Base-by-base conservation (phyloP, 192 early-diverging fungal genomes). In the Phlyctochytrium planicorne region DNA sequence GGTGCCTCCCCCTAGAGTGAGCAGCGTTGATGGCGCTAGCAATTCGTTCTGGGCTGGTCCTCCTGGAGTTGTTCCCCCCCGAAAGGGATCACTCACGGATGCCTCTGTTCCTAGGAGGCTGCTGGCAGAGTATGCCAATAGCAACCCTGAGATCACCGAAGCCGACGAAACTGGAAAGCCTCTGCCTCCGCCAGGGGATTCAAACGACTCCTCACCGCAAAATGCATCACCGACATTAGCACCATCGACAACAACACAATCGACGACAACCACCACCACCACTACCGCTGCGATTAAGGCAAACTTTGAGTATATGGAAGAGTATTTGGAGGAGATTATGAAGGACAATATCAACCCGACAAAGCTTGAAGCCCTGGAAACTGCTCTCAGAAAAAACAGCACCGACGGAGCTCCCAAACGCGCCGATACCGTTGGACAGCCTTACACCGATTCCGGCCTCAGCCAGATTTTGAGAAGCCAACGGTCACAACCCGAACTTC, bases 241-340 rank as follows among this genome's bases (percentile, higher is more conserved):
- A 16, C 69, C 0, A 33, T 33, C 24, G 40, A 17, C 32, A 20
- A 60, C 50, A 50, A 70, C 20, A 16, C 69, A 1, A 33, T 34
- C 23, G 27, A n/a, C 33, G 30, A 24, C 27, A 20, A 63, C 17
- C 36, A 24, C 20, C 16, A 52, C 16, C n/a, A 20, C 33, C 17
- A 1, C 27, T 34, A 63, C 33, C 62, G 33, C 17, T 4, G 35
- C 61, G 27, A 30, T 66, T 27, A 66, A 66, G 36, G 32, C 36
- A 6, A 75, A 70, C 35, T 71, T 78, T 50, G 68, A 69, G 30
- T 67, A 50, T 12, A 78, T 78, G 76, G 76, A 78, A 52, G 50
- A 75, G 52, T 70, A 75, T 30, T 55, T 78, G 2, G 72, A 78
- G 31, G 76, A 78, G 37, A 78, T 78, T 33, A 30, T 78, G 32